phyloP scores from a whole-genome alignment of 352 stramenopile species.

The Phytopythium helicoides region DNA sequence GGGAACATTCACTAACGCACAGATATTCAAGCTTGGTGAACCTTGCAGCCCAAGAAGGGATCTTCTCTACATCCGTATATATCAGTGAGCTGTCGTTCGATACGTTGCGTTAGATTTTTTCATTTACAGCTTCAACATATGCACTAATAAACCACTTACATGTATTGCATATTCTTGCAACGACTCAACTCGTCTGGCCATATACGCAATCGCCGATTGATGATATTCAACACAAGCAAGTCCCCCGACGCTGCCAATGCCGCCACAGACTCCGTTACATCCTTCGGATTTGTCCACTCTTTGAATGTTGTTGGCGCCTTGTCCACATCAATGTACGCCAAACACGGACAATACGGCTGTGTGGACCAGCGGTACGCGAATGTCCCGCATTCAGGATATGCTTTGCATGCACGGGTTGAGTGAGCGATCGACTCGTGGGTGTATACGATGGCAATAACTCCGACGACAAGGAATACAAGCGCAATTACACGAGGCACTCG shows the following conservation, averaged over 20 bases:
- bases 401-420: not conserved
- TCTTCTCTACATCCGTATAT: conserved; percentile 5
- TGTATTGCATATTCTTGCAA: conserved; percentile 4
- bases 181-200: not conserved
- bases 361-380: conserved; percentile 10
- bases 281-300: not conserved
- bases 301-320: conserved; percentile 4
- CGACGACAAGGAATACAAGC: not conserved
- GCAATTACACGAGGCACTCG: not conserved
- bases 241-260: conserved; percentile 10
- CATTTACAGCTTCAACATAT: too few species aligned
- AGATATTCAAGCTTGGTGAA: conserved; percentile 13
- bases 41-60: conserved; percentile 2
- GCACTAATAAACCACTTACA: too few species aligned
- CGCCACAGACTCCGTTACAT: conserved; percentile 2
- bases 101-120: too few species aligned
- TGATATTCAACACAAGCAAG: conserved; percentile 11
- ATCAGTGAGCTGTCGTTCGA: conserved; percentile 1
- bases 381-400: conserved; percentile 7
- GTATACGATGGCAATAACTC: not conserved
- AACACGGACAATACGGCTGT: conserved; percentile 14
- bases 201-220: conserved; percentile 4
- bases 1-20: conserved; percentile 5
- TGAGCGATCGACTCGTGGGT: not conserved
- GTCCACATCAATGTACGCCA: conserved; percentile 19